Base-by-base conservation (phyloP, 2,329 filamentous ascomycete species). In the Orbilia oligospora region DNA sequence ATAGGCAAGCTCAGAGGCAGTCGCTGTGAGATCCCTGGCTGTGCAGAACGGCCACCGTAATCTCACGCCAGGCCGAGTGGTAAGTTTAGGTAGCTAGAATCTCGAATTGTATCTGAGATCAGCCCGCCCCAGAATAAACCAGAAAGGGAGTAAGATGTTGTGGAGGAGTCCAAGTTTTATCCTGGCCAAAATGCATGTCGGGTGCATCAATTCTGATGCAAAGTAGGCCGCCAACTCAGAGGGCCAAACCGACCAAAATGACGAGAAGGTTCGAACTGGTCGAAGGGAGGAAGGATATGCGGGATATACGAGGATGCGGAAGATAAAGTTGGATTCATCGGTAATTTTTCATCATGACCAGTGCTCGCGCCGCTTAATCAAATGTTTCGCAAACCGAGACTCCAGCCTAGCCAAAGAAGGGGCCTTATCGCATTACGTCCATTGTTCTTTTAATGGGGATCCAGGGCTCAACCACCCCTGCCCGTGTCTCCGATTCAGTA, bases 261-360 rank as follows among this genome's bases (percentile, higher is more conserved):
- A 70, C 69, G 70, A 79, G 76, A 79, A 79, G 65, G 53, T 71
- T 77, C 73, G 73, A 70, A 69, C 64, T 61, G 76, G 63, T 72
- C 53, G 76, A 70, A 65, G 67, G 67, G 68, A 79, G 55, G 48
- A 78, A 78, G 33, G 65, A 72, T 72, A 79, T 72, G 68, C 69
- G 69, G 70, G 70, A 79, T 71, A 79, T 72, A 79, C 63, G 53
- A 72, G 69, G 67, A 64, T 46, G 64, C 49, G 58, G 70, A 71
- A 69, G 61, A 55, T 49, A 72, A 44, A 69, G 69, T 71, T 66
- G 70, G 73, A n/a, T 68, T 64, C 73, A 46, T 77, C 67, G 73
- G 73, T 64, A 77, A 77, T 77, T 77, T 77, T 71, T 30, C 71
- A 77, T 71, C 53, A 48, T 71, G 33, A 48, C 73, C 68, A 68